Evolutionary conservation across 2,329 filamentous ascomycete species (phyloP).

Genomic region (Fusarium redolens): DNA sequence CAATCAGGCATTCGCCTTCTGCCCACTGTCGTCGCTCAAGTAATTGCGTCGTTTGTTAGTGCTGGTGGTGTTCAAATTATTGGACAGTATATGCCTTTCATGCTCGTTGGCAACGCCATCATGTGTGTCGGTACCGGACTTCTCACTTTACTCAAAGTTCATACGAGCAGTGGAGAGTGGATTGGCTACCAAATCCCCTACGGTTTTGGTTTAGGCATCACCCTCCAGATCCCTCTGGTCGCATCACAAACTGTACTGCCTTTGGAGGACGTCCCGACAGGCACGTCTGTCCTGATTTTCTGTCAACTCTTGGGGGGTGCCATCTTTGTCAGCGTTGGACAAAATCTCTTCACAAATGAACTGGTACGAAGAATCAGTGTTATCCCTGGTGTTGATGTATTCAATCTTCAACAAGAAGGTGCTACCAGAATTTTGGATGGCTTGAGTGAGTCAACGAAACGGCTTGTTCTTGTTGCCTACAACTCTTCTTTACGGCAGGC

Average conservation of each 20-base stretch:
- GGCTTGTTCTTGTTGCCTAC: not conserved
- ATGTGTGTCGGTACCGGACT: conserved; percentile 21
- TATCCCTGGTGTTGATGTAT: not conserved
- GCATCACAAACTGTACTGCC: conserved; percentile 57
- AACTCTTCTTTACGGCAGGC: not conserved
- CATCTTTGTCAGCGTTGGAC: conserved; percentile 19
- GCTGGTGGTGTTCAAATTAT: conserved; percentile 4
- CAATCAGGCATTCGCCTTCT: conserved; percentile 15
- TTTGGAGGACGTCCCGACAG: conserved; percentile 55
- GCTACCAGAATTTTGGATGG: not conserved
- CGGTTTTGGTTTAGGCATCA: conserved; percentile 56
- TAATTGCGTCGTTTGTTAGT: conserved; percentile 14
- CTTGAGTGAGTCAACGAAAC: not conserved
- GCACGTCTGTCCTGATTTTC: conserved; percentile 58
- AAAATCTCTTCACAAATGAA: conserved; percentile 25
- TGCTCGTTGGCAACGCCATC: conserved; percentile 22
- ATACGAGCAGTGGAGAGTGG: conserved; percentile 52
- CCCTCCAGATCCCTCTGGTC: conserved; percentile 56
- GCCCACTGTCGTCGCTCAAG: conserved; percentile 1
- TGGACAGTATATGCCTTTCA: conserved; percentile 36
- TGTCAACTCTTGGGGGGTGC: conserved; percentile 57
- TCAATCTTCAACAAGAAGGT: not conserved
- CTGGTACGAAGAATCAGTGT: not conserved
- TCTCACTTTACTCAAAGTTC: conserved; percentile 36
- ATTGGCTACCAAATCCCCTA: conserved; percentile 57